Base-by-base conservation (phyloP, 2,329 filamentous ascomycete species). In the Xylaria sp. region DNA sequence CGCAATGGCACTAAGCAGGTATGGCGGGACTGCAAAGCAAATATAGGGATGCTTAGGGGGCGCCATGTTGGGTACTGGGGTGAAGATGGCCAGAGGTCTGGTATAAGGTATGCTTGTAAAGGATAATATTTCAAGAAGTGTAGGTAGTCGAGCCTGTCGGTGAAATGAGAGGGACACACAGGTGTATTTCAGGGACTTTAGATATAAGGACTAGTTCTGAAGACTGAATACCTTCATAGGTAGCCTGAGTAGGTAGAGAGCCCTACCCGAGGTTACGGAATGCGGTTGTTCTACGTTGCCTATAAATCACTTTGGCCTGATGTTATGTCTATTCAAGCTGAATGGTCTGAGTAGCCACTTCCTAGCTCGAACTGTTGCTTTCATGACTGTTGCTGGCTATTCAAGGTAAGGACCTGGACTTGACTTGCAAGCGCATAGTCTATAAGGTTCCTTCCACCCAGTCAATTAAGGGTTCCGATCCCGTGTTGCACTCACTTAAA, bases 11-110 rank as follows among this genome's bases (percentile, higher is more conserved):
- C 63, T 68, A 19, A 80, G 71, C 9, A 80, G 69, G 51, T 80
- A 74, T 18, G 78, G 77, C 18, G 77, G 77, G 4, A 80, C 72
- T 52, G 78, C 72, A 54, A 68, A 74, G 64, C 74, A 78, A 51
- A 69, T 42, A 48, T 57, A 44, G 44, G 47, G 57, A 42, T 56
- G 46, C 37, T 50, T 52, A 9, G 49, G 55, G 47, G 61, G 29
- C 4, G 65, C 56, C 66, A 67, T 68, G 26, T 58, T 66, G 48
- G 26, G 50, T 57, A 43, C 11, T 37, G 51, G 42, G 9, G 17
- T 8, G 8, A 48, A 44, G 5, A 29, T 21, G 50, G n/a, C 24
- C 37, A 16, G 19, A n/a, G n/a, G n/a, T n/a, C n/a, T 26, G 43
- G 18, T 45, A 44, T 48, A 44, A 26, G 45, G 26, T 37, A 37